Evolutionary conservation across 2,329 filamentous ascomycete genomes (phyloP).

Genomic region (Diaporthe humulicola): DNA sequence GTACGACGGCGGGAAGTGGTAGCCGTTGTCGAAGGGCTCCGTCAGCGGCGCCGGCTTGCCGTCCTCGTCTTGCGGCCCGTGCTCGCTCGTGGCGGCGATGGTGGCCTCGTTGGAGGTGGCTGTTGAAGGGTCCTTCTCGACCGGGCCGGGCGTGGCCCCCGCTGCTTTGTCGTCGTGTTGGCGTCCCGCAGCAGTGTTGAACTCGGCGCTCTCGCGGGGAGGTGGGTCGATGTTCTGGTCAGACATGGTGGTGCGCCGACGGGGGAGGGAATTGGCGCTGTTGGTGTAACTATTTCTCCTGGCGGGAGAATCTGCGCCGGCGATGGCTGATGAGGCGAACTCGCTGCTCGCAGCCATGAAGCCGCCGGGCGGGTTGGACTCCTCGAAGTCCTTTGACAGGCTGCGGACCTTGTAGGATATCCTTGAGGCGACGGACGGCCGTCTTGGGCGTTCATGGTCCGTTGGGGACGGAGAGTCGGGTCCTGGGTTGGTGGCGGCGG

Average conservation of each 20-base stretch:
- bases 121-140: constrained; percentile 12
- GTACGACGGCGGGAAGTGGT: constrained; percentile 74
- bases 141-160: neutral
- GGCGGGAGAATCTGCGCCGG: constrained; percentile 37
- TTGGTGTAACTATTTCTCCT: constrained; percentile 36
- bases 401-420: constrained; percentile 39
- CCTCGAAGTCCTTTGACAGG: constrained; percentile 53
- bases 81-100: constrained; percentile 44
- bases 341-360: constrained; percentile 62
- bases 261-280: constrained; percentile 6
- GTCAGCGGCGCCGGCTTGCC: constrained; percentile 45
- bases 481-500: constrained; percentile 25
- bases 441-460: constrained; percentile 34
- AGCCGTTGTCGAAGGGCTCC: constrained; percentile 71
- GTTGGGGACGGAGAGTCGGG: constrained; percentile 3
- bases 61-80: constrained; percentile 25
- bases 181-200: neutral
- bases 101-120: constrained; percentile 44
- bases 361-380: constrained; percentile 61
- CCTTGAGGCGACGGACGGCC: constrained; percentile 39
- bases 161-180: neutral
- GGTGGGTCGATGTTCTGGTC: constrained; percentile 26
- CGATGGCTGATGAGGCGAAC: constrained; percentile 57
- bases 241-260: constrained; percentile 30
- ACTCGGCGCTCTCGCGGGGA: constrained; percentile 26